Evolutionary conservation across 2,329 filamentous ascomycete species (phyloP), one percentile per base, ranked within the genome.

Genomic region (Magnaporthiopsis incrustans): DNA sequence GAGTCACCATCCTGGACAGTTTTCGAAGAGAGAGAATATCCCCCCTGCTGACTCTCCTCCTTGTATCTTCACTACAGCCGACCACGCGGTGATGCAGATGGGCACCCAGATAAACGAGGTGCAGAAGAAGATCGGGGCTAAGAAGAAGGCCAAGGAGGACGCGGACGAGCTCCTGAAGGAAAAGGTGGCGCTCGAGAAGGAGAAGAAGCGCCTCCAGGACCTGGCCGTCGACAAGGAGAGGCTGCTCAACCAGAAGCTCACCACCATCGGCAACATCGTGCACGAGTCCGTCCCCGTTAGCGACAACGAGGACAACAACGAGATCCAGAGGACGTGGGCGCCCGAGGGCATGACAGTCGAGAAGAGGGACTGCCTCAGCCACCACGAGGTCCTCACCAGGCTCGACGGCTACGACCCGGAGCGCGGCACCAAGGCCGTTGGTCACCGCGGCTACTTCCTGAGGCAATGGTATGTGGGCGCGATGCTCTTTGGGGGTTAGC

Each of bases 71-170:
- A 8, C 56, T 10, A n/a, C 56, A 58, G 53, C 58, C 27, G 38
- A 60, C 58, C 61, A 64, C 30, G 59, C 58, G 22, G 90, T 87
- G 11, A 91, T 87, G 30, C 91, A 96, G 75, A 84, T 95, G 69
- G 89, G 89, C 69, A 87, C 86, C 71, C 86, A 90, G 78, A 92
- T 97, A 77, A 97, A 97, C 78, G 87, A 85, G 26, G 84, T 92
- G 35, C 91, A 96, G 76, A 97, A 96, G 78, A 87, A 92, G 75
- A 96, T 98, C 73, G 92, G 90, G 25, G 81, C 85, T 72, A 96
- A 94, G 82, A 97, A 96, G 81, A 97, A 96, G 88, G 88, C 88
- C 70, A 97, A 97, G 81, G 92, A 96, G 79, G 87, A 94, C 74
- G 92, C 68, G 65, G 68, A 56, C 30, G 63, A 60, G 44, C 32